Base-by-base conservation (phyloP, 768 basidiomycete species). In the Termitomyces titanicus region DNA sequence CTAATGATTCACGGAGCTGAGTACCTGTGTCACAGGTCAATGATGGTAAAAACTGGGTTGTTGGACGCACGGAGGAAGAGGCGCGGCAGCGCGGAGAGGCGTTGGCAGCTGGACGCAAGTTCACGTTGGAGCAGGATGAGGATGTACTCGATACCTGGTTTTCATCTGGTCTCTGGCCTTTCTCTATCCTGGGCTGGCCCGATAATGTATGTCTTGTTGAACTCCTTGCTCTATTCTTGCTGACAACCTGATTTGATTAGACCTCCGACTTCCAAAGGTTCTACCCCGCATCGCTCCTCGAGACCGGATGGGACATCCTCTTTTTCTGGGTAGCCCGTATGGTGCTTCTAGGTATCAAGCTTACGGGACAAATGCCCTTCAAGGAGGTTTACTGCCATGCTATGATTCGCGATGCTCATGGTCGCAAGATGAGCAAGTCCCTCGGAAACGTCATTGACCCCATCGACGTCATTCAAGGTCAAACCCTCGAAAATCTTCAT, bases 281-380 rank as follows among this genome's bases (percentile, higher is more conserved):
- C 76, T 99, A 95, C 70, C 97, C 97, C 0, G 74, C 92, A 2
- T 82, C 86, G n/a, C 63, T 98, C 42, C 83, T 98, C 29, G 97
- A 98, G 74, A 99, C 97, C 0, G 97, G 97, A 44, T 98, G 97
- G 96, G 97, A 98, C 60, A 98, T 98, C 64, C 72, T 99, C n/a
- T 95, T 95, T 81, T 98, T 98, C 83, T 99, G 97, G 97, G 96
- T 98, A 7, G 95, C 97, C 15, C 89, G 97, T 40, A 99, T 98
- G 96, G 96, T 91, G 47, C 74, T 99, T 65, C 84, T 98, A 34
- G 96, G 97, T 40, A 74, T 93, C 63, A 81, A 88, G 54, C 83
- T 98, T 44, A 99, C 97, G 0, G 94, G 82, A 25, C 71, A 89
- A 64, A 82, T 99, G 77, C 97, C 97, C 1, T 99, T 98, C 81